Evolutionary conservation across 2,329 filamentous ascomycete species (phyloP), one percentile per base, ranked within the genome.

Genomic region (Penicillium thymicola): DNA sequence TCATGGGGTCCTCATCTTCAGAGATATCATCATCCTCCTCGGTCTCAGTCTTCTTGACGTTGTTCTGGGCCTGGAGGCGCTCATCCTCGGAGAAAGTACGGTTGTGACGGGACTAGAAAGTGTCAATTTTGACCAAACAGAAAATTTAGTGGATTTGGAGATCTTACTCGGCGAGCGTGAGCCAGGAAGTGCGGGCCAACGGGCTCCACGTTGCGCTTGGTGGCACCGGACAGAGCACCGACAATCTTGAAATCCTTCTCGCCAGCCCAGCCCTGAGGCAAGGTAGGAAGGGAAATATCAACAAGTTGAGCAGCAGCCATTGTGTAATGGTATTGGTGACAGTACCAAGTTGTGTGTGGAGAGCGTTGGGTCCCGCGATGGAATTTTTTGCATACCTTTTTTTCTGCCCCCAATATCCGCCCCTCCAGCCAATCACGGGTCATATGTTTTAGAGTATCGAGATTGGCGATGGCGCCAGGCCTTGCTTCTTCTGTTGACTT

Each of bases 11-110:
- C 79, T 99, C 94, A 30, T 88, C 81, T 80, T 99, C 94, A 77
- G 90, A 95, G 75, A 96, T 91, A 60, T 97, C 92, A 70, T 89
- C 90, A 62, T 88, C 87, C 57, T 97, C 91, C 53, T 91, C 89
- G 63, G 94, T 89, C 77, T 97, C 93, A 54, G 95, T 86, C 78
- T 96, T 97, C 86, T 95, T 96, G 72, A 92, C 92, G 66, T 88
- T 92, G 77, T 95, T 87, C 77, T 95, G 89, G 47, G 94, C 94
- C 81, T 97, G 91, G 73, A 99, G 95, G 65, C 92, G 89, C 76
- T 99, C 94, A 78, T 99, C 94, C 79, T 99, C 93, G 70, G 90
- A 96, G 79, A 99, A 99, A 50, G 94, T 99, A 72, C 94, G 92
- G 82, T 96, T 91, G 79, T 97, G 92, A 64, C 92, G 89, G 78